These are phyloP conservation scores for Mollisiaceae sp. DNA, from an alignment of 2,329 filamentous ascomycete genomes.

Conservation along the genomic window DNA sequence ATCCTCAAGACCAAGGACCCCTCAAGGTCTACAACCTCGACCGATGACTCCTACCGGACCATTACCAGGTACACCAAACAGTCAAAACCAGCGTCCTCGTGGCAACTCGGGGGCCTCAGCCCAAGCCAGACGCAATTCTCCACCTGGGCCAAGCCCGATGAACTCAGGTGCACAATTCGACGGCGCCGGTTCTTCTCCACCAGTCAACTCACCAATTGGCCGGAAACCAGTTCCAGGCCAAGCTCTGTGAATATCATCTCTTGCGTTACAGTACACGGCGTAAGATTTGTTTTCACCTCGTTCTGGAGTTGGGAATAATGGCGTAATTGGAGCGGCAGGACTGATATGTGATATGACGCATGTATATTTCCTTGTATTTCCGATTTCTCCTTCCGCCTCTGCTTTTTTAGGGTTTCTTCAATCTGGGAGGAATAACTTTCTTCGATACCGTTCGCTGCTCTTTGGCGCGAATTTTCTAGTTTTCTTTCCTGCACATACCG, in stretches of 20 bases:
- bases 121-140: constrained; percentile 31
- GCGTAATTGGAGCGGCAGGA: constrained; percentile 23
- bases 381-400: constrained; percentile 22
- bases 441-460: not conserved
- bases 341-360: constrained; percentile 31
- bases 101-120: constrained; percentile 34
- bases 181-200: constrained; percentile 18
- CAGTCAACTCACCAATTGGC: constrained; percentile 23
- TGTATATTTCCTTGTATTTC: constrained; percentile 24
- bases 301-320: constrained; percentile 21
- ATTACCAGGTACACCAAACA: constrained; percentile 33
- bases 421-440: not conserved
- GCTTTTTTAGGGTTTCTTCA: constrained; percentile 6
- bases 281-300: constrained; percentile 11
- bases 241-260: constrained; percentile 35
- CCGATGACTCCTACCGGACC: constrained; percentile 30
- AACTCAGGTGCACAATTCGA: constrained; percentile 29
- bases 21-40: constrained; percentile 12
- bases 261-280: constrained; percentile 16
- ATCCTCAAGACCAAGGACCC: constrained; percentile 26
- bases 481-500: constrained; percentile 1
- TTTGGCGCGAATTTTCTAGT: not conserved
- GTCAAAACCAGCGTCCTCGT: constrained; percentile 30
- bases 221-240: constrained; percentile 43
- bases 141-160: constrained; percentile 38